These are phyloP conservation scores for Phaeophleospora eucalypticola DNA, from an alignment of 2,329 filamentous ascomycete species.

Conservation along the genomic window DNA sequence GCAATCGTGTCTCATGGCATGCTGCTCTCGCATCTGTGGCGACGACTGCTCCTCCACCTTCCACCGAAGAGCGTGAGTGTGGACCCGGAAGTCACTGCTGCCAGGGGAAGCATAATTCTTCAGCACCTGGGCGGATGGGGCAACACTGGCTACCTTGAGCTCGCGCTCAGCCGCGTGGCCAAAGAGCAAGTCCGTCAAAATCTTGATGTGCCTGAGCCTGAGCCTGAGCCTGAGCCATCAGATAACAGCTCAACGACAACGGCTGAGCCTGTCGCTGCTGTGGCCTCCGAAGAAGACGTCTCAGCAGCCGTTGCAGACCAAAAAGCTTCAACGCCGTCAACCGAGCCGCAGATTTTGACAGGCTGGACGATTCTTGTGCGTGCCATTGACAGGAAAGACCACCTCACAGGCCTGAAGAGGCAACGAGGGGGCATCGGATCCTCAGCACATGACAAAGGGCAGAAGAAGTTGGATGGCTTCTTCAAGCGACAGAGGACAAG, in stretches of 20 bases:
- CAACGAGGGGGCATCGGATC: conserved; percentile 80
- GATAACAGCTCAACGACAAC: too few species aligned
- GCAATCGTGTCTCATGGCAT: conserved; percentile 80
- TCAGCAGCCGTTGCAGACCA: not conserved
- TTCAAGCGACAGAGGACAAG: conserved; percentile 51
- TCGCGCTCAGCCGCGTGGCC: conserved; percentile 14
- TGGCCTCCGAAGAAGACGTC: too few species aligned
- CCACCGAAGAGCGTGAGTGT: conserved; percentile 44
- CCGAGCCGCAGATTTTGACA: conserved; percentile 16
- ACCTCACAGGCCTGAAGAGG: conserved; percentile 70
- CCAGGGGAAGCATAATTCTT: conserved; percentile 38
- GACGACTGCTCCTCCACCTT: conserved; percentile 57
- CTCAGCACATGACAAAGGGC: conserved; percentile 67
- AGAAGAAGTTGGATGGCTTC: conserved; percentile 73
- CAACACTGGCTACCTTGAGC: conserved; percentile 61
- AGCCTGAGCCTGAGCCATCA: too few species aligned
- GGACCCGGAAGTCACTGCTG: conserved; percentile 39
- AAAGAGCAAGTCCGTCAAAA: not conserved
- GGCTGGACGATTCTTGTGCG: conserved; percentile 53
- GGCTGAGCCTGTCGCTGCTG: not conserved
- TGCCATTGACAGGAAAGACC: conserved; percentile 64
- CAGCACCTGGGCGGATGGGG: conserved; percentile 58
- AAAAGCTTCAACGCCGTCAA: not conserved
- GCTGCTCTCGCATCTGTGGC: conserved; percentile 67
- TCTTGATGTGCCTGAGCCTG: not conserved